Percentiles rank a stretch among this genome's conserved stretches.
Evolutionary conservation across 805 yeast genomes (phyloP).

Genomic region (Candida michaelii): DNA sequence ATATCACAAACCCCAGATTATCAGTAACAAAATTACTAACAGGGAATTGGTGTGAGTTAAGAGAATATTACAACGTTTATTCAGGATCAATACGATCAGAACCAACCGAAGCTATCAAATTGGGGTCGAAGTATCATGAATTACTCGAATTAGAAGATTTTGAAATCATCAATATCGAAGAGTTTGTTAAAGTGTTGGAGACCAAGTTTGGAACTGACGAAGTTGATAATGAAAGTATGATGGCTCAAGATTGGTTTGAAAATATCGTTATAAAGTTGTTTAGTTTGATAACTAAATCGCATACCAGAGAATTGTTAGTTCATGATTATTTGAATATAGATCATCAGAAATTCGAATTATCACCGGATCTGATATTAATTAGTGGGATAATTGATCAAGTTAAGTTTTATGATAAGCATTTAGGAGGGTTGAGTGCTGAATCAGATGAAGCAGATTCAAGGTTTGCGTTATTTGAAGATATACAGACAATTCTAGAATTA

Average conservation of each 20-base stretch:
- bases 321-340: slow-evolving; percentile 48
- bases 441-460: slow-evolving; percentile 14
- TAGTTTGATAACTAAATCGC: slow-evolving; percentile 46
- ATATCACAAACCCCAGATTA: slow-evolving; percentile 34
- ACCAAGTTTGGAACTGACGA: slow-evolving; percentile 6
- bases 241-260: slow-evolving; percentile 40
- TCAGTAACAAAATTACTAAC: slow-evolving; percentile 63
- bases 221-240: slow-evolving; percentile 16
- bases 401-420: slow-evolving; percentile 14
- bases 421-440: not conserved
- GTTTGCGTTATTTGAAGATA: slow-evolving; percentile 23
- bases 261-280: slow-evolving; percentile 37
- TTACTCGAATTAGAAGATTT: slow-evolving; percentile 50
- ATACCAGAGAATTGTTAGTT: slow-evolving; percentile 63
- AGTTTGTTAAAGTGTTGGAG: slow-evolving; percentile 12
- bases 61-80: slow-evolving; percentile 52
- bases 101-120: slow-evolving; percentile 40
- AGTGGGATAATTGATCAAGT: slow-evolving; percentile 68
- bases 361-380: slow-evolving; percentile 37
- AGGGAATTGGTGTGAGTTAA: slow-evolving; percentile 67
- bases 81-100: slow-evolving; percentile 32
- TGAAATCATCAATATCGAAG: slow-evolving; percentile 24
- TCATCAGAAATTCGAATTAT: slow-evolving; percentile 15
- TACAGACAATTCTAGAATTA: slow-evolving; percentile 19
- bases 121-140: slow-evolving; percentile 51